Base-by-base conservation (phyloP, 2,329 filamentous ascomycete species). In the Hyphodiscus sp. region DNA sequence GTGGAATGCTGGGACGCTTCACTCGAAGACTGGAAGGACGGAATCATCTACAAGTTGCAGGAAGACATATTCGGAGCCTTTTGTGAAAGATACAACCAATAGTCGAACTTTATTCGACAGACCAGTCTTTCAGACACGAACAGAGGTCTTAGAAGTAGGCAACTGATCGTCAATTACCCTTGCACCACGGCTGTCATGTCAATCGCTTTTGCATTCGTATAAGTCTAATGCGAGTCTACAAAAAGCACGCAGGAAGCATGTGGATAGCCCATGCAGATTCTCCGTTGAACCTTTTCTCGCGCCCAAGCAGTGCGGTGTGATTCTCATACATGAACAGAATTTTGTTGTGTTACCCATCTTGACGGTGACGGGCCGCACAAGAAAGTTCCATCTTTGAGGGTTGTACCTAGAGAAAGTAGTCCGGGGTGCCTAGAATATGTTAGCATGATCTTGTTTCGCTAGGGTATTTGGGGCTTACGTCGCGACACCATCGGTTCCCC, bases 401-500 rank as follows among this genome's bases (percentile, higher is more conserved):
- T 47, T 11, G 45, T 48, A 49, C 65, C 76, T 88, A 99, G 72
- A 97, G 87, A 88, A 99, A 99, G 80, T 99, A 99, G 74, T 99
- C 92, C 53, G 92, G 92, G 60, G 94, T 99, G 67, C 82, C 81
- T 84, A 60, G 47, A 20, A 26, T 20, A 29, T 18, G 23, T 65
- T 47, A 63, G 58, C 10, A 29, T 50, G 41, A 8, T 4, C 15
- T 19, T 10, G 18, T 30, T 41, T 38, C 6, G 23, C 19, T 30
- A 10, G 33, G 26, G n/a, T 19, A 16, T 9, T 9, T 20, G 18
- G 38, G 50, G 73, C 80, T 72, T 76, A 83, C 87, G 85, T 79
- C 94, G 87, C 70, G 94, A 97, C 61, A 99, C 94, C 94, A 97
- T 97, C 20, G 94, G 94, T 72, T 99, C 94, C 65, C 94, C 94